Conservation (phyloP, 257 asterid species). For the Solanum pinnatisectum region DNA sequence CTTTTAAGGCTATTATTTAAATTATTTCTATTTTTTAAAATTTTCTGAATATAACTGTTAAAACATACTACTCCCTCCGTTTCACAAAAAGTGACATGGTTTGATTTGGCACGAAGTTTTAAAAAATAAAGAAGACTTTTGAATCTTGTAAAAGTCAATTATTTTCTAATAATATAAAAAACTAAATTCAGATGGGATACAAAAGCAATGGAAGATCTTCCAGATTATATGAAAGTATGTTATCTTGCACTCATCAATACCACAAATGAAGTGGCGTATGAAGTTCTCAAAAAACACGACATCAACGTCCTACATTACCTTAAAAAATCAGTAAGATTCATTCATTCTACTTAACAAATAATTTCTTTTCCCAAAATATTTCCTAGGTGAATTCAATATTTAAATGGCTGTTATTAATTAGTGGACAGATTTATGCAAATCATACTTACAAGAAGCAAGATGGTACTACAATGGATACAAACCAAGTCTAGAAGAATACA, state of each 20-base stretch:
- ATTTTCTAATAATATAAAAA: neutral
- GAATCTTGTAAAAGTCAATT: too few species aligned
- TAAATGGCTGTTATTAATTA: neutral
- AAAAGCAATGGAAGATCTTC: slow-evolving; percentile 9
- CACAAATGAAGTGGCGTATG: slow-evolving; percentile 16
- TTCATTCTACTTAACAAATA: neutral
- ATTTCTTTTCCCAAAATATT: too few species aligned
- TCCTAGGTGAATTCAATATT: neutral
- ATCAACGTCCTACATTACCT: neutral
- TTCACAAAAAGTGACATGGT: too few species aligned
- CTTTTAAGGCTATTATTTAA: too few species aligned
- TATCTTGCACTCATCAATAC: slow-evolving; percentile 6
- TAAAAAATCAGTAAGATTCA: neutral
- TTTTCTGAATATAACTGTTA: too few species aligned
- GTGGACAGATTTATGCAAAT: slow-evolving; percentile 25
- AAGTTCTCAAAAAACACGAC: slow-evolving; percentile 2
- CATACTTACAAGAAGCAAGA: slow-evolving; percentile 23
- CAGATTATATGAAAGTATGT: slow-evolving; percentile 17
- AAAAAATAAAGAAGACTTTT: too few species aligned
- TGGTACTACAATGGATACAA: slow-evolving; percentile 24
- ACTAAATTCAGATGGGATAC: slow-evolving; percentile 12
- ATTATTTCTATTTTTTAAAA: too few species aligned
- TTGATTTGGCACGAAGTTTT: too few species aligned
- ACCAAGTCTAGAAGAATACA: slow-evolving; percentile 29
- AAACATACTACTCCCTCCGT: too few species aligned